Percentiles rank a stretch among this genome's conserved stretches.
phyloP scores from a whole-genome alignment of 2,329 filamentous ascomycete genomes.

The Alternaria incomplexa region DNA sequence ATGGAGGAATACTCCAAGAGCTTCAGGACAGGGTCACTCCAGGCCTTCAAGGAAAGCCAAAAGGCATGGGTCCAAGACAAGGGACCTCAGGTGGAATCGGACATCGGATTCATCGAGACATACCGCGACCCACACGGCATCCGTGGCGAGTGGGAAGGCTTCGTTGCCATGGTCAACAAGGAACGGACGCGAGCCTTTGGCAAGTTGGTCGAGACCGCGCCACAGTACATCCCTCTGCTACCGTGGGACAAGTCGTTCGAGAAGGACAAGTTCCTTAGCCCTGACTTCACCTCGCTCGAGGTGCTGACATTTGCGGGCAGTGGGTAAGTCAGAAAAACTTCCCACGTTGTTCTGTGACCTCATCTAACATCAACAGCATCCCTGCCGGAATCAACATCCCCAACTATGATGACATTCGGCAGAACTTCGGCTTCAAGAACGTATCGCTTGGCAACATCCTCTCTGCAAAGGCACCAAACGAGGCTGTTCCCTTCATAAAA shows the following conservation, averaged over 20 bases:
- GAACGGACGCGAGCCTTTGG: conserved; percentile 89
- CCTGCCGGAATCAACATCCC: conserved; percentile 66
- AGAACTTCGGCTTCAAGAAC: conserved; percentile 89
- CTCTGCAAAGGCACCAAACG: conserved; percentile 87
- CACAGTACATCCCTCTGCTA: conserved; percentile 82
- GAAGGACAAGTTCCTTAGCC: conserved; percentile 93
- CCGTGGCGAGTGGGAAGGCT: conserved; percentile 61
- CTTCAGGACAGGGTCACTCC: conserved; percentile 58
- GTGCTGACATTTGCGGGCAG: conserved; percentile 79
- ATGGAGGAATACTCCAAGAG: conserved; percentile 56
- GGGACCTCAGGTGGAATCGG: conserved; percentile 58
- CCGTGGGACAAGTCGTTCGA: conserved; percentile 91
- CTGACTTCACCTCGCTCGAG: conserved; percentile 94
- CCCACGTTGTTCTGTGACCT: no score
- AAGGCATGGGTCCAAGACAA: conserved; percentile 61
- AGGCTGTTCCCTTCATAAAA: conserved; percentile 89
- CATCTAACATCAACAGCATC: conserved; percentile 47
- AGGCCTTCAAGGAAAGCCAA: conserved; percentile 59
- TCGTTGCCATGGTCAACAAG: conserved; percentile 74
- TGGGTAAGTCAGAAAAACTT: conserved; percentile 44
- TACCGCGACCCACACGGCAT: conserved; percentile 62
- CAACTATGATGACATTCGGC: conserved; percentile 70
- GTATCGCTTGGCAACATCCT: conserved; percentile 93
- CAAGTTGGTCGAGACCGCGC: conserved; percentile 80
- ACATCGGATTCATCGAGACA: conserved; percentile 63